A percentile compares a stretch with the other conserved stretches of the same genome.
These are phyloP conservation scores for Alternaria novae-zelandiae DNA, from an alignment of 2,329 filamentous ascomycete species.

Conservation along the genomic window DNA sequence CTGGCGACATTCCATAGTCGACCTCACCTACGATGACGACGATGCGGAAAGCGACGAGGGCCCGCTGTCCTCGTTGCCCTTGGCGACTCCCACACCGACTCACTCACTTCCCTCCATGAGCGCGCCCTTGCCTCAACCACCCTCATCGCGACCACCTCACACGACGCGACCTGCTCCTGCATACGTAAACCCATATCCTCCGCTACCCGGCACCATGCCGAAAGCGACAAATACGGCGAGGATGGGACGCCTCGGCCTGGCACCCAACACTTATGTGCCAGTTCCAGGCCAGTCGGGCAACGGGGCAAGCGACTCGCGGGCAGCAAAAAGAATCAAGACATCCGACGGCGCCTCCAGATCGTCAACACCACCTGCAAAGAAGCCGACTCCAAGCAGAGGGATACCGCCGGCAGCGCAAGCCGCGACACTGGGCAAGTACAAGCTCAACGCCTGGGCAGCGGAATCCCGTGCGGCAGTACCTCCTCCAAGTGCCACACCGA, in stretches of 20 bases:
- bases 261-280: background rate
- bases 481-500: background rate
- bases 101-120: background rate
- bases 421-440: background rate
- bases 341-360: background rate
- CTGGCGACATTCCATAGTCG: slow-evolving; percentile 21
- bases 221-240: background rate
- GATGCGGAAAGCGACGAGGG: slow-evolving; percentile 9
- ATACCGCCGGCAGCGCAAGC: background rate
- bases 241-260: background rate
- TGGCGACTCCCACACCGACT: background rate
- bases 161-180: background rate
- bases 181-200: background rate
- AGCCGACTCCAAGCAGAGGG: background rate
- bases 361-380: background rate
- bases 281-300: background rate
- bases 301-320: background rate
- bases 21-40: slow-evolving; percentile 32
- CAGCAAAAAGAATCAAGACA: slow-evolving; percentile 34
- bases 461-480: background rate
- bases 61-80: background rate
- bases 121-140: slow-evolving; percentile 6
- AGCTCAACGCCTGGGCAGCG: background rate
- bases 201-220: background rate
- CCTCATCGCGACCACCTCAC: background rate